These are phyloP conservation scores for Silybum marianum DNA, from an alignment of 129 eudicot species.

Conservation along the genomic window DNA sequence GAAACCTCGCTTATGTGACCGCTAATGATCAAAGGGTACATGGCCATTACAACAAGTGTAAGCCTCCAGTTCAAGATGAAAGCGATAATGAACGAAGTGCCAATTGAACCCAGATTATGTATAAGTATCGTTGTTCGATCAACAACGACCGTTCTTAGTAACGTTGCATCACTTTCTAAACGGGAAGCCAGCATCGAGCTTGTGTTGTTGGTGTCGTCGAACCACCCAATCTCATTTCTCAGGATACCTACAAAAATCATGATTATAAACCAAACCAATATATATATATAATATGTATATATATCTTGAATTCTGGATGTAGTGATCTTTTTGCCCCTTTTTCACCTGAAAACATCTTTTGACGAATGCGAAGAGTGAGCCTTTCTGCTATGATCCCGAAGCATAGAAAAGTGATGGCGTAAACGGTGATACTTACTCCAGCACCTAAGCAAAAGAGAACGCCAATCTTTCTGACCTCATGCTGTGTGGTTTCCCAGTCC, in stretches of 20 bases:
- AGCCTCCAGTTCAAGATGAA: slow-evolving; percentile 96
- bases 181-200: slow-evolving; percentile 98
- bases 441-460: slow-evolving; percentile 88
- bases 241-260: slow-evolving; percentile 69
- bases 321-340: not conserved
- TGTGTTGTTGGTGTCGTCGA: slow-evolving; percentile 79
- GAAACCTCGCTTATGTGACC: slow-evolving; percentile 98
- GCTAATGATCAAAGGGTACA: slow-evolving; percentile 86
- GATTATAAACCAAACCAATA: not conserved
- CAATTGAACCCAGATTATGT: slow-evolving; percentile 80
- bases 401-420: slow-evolving; percentile 67
- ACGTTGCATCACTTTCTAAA: slow-evolving; percentile 90
- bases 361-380: slow-evolving; percentile 94
- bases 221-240: slow-evolving; percentile 97
- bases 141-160: slow-evolving; percentile 80
- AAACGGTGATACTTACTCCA: slow-evolving; percentile 60
- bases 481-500: slow-evolving; percentile 94
- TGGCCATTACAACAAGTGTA: slow-evolving; percentile 83
- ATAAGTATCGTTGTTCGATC: slow-evolving; percentile 85
- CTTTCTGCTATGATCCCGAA: slow-evolving; percentile 98
- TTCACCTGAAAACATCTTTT: slow-evolving; percentile 92
- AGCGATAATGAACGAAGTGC: slow-evolving; percentile 84
- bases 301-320: not conserved
- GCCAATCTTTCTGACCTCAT: slow-evolving; percentile 79
- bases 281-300: no score